phyloP scores from a whole-genome alignment of 192 early-diverging fungal genomes.

The Coemansia sp. region DNA sequence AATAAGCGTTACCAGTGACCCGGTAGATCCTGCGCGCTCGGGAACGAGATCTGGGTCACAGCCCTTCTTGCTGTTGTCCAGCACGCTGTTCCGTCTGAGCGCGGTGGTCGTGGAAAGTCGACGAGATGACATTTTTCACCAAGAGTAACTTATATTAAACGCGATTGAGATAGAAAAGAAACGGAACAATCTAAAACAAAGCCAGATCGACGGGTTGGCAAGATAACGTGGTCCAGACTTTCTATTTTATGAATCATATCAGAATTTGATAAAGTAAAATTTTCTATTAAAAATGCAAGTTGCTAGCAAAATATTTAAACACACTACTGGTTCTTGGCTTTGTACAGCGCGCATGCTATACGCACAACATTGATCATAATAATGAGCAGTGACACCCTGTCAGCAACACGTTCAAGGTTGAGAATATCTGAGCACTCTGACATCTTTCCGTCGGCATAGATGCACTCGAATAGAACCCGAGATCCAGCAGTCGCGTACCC shows the following conservation, averaged over 20 bases:
- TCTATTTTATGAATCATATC: neutral
- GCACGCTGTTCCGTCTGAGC: neutral
- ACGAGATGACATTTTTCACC: neutral
- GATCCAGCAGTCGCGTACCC: conserved; percentile 48
- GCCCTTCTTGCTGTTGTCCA: conserved; percentile 5
- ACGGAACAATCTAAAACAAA: neutral
- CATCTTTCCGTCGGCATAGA: conserved; percentile 32
- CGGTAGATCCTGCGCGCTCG: conserved; percentile 16
- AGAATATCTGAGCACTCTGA: conserved; percentile 39
- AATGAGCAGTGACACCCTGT: conserved; percentile 35
- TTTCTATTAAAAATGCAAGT: too few relatives aligned
- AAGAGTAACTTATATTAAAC: neutral
- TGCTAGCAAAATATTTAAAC: neutral
- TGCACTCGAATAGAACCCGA: conserved; percentile 41
- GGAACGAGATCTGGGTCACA: conserved; percentile 27
- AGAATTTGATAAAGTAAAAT: too few relatives aligned
- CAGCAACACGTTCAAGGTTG: conserved; percentile 17
- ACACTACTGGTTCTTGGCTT: neutral
- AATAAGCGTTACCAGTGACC: conserved; percentile 23
- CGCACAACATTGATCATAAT: conserved; percentile 40
- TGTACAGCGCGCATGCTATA: conserved; percentile 17
- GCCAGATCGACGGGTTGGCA: neutral
- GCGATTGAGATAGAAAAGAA: conserved; percentile 4
- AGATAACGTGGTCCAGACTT: neutral
- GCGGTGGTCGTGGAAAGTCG: neutral